Base-by-base conservation (phyloP, 768 basidiomycete species). In the Russula vinacea region DNA sequence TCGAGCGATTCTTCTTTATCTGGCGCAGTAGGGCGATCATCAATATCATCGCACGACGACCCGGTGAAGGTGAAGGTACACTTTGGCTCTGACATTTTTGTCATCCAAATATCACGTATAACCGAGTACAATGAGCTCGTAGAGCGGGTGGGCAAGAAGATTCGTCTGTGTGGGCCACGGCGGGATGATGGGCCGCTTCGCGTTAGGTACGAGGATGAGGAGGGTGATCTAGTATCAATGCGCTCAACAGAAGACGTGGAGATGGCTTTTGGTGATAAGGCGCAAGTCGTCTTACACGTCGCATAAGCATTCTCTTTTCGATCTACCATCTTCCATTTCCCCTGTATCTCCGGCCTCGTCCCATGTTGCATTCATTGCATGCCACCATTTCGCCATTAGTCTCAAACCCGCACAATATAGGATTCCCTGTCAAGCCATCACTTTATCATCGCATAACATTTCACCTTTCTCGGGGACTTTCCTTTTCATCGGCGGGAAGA, bases 11-110 rank as follows among this genome's bases (percentile, higher is more conserved):
- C 88, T 32, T 92, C 89, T 10, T 74, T 92, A 56, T 80, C 80
- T 47, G 84, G 83, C 52, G 75, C 84, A 49, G 67, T 72, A 77
- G 78, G 69, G 19, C 72, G 58, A 67, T 79, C 83, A 67, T 84
- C 81, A 61, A 78, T 75, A 61, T 81, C 79, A 69, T 82, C 83
- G 56, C 83, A 82, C 65, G 84, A 83, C 71, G 66, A 72, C 49
- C 83, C 87, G 13, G 87, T 98, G 49, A 92, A 94, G 73, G 87
- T 98, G 72, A 96, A 96, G 76, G 93, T 98, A 58, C 90, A 92
- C 74, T 98, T 90, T 78, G 87, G 92, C 71, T 91, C 95, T 70
- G 94, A 97, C 73, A 90, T 97, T 52, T 98, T 98, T 72, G 89
- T 96, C 67, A 91, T 98, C 62, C 90, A 93, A 75, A 92, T 96